A percentile compares a stretch with the other conserved stretches of the same genome.
phyloP scores from a whole-genome alignment of 345 rosid species.

The Leavenworthia alabamica region DNA sequence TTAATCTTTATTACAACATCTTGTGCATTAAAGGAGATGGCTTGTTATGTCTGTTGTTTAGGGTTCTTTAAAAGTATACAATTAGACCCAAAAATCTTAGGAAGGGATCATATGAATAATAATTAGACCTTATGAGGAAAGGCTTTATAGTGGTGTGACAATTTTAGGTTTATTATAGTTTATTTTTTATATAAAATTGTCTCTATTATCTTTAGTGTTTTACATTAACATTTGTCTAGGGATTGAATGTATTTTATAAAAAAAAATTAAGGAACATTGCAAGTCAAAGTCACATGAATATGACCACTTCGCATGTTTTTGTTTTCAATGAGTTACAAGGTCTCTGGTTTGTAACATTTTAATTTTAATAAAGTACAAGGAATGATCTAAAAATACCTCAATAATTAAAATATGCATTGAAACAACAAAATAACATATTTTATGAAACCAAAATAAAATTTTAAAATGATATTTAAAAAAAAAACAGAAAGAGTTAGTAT shows the following conservation, averaged over 20 bases:
- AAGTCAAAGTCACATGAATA: conserved; percentile 7
- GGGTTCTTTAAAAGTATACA: background rate
- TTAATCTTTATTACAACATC: conserved; percentile 17
- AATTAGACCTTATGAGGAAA: background rate
- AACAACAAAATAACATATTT: too few species aligned
- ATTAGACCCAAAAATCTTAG: conserved; percentile 15
- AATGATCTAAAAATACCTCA: too few species aligned
- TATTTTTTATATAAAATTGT: too few species aligned
- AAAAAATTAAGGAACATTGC: background rate
- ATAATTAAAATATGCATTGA: too few species aligned
- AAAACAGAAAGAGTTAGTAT: too few species aligned
- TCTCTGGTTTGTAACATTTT: too few species aligned
- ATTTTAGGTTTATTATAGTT: too few species aligned
- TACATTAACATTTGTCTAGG: background rate
- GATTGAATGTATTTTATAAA: background rate
- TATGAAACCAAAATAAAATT: too few species aligned
- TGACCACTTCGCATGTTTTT: background rate
- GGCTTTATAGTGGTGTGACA: conserved; percentile 19
- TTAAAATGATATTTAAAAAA: too few species aligned
- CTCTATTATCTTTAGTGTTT: background rate
- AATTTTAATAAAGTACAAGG: too few species aligned
- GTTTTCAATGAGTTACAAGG: background rate
- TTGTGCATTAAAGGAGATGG: conserved; percentile 21
- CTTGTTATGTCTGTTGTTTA: conserved; percentile 29
- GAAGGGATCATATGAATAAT: background rate